These are phyloP conservation scores for Pulveroboletus sp. DNA, from an alignment of 768 basidiomycete genomes.

Conservation along the genomic window DNA sequence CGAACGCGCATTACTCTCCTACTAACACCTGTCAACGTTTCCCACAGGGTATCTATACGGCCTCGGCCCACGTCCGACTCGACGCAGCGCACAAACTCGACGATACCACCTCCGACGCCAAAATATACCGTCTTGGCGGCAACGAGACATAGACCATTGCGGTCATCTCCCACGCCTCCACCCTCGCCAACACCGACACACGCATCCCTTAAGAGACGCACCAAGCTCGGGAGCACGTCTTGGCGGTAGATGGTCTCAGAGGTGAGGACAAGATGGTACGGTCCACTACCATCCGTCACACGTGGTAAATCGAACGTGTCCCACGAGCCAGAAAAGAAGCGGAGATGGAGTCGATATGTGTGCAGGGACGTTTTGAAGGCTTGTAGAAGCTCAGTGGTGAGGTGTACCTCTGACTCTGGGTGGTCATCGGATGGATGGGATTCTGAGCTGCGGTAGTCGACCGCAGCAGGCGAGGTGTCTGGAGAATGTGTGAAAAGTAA, in stretches of 20 bases:
- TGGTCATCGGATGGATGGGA: slow-evolving; percentile 19
- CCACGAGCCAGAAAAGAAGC: slow-evolving; percentile 88
- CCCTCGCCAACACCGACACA: slow-evolving; percentile 19
- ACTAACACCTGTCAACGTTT: slow-evolving; percentile 65
- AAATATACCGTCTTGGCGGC: slow-evolving; percentile 94
- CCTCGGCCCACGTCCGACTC: slow-evolving; percentile 28
- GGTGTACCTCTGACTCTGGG: slow-evolving; percentile 52
- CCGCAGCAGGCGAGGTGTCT: slow-evolving; percentile 65
- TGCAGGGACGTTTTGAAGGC: slow-evolving; percentile 64
- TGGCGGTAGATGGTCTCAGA: slow-evolving; percentile 91
- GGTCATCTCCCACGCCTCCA: not conserved
- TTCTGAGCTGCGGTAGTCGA: slow-evolving; percentile 38
- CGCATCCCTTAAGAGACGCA: slow-evolving; percentile 47
- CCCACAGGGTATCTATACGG: slow-evolving; percentile 59
- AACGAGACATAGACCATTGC: slow-evolving; percentile 56
- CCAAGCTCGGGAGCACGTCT: slow-evolving; percentile 59
- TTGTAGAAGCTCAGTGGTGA: slow-evolving; percentile 59
- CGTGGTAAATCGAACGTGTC: slow-evolving; percentile 40
- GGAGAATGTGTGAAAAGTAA: not conserved
- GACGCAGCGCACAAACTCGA: slow-evolving; percentile 65
- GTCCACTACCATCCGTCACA: slow-evolving; percentile 27
- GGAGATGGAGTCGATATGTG: slow-evolving; percentile 52
- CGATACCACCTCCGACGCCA: slow-evolving; percentile 88
- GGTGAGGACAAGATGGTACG: slow-evolving; percentile 76
- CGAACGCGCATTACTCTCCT: slow-evolving; percentile 63